These are phyloP conservation scores for Solanum tarapatanum DNA, from an alignment of 257 asterid species.

Conservation along the genomic window DNA sequence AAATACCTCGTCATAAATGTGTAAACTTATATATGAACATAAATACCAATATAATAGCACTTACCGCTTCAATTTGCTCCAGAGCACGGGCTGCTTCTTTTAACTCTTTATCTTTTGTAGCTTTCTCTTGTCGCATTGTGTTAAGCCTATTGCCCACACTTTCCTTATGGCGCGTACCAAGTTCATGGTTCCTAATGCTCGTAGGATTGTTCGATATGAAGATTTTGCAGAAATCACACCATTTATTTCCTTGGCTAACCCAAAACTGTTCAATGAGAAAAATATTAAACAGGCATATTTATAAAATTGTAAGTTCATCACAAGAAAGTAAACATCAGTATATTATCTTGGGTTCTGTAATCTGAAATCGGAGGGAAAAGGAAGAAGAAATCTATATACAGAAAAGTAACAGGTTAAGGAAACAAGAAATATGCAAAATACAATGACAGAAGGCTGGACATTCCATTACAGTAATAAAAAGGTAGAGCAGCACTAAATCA, in stretches of 20 bases:
- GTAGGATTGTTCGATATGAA: slow-evolving; percentile 80
- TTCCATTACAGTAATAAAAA: neutral
- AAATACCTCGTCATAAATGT: neutral
- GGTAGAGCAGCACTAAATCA: neutral
- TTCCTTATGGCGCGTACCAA: slow-evolving; percentile 86
- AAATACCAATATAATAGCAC: slow-evolving; percentile 13
- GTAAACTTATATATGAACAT: neutral
- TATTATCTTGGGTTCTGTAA: neutral
- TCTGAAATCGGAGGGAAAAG: neutral
- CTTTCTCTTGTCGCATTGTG: slow-evolving; percentile 75
- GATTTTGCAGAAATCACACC: slow-evolving; percentile 98
- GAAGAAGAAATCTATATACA: neutral
- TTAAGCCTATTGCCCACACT: slow-evolving; percentile 65
- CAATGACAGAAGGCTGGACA: neutral
- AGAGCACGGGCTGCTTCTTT: slow-evolving; percentile 63
- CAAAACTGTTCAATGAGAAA: slow-evolving; percentile 49
- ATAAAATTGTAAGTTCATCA: neutral
- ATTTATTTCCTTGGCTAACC: slow-evolving; percentile 99
- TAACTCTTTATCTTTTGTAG: slow-evolving; percentile 59
- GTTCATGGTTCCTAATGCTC: slow-evolving; percentile 97
- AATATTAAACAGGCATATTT: neutral
- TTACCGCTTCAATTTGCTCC: slow-evolving; percentile 93
- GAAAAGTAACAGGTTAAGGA: neutral
- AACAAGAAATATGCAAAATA: neutral
- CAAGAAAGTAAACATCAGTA: neutral